These are phyloP conservation scores for Neurospora intermedia DNA, from an alignment of 495 filamentous ascomycete species.

Conservation along the genomic window DNA sequence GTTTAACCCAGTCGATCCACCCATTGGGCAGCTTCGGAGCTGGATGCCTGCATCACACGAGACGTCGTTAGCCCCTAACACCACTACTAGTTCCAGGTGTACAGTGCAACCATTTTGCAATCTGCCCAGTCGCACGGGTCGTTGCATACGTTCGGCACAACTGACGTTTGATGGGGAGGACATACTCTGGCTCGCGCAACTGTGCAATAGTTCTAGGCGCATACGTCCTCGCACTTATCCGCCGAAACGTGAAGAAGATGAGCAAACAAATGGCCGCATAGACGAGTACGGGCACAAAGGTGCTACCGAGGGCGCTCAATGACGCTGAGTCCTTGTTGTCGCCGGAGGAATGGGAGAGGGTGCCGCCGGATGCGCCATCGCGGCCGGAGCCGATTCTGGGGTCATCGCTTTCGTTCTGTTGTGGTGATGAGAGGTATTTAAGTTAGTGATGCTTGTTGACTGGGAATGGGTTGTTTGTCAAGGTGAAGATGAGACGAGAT, in stretches of 20 bases:
- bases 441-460: background rate
- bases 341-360: constrained; percentile 9
- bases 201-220: constrained; percentile 18
- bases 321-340: constrained; percentile 11
- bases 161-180: background rate
- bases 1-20: constrained; percentile 52
- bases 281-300: constrained; percentile 39
- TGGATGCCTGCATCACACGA: constrained; percentile 42
- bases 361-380: constrained; percentile 15
- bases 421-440: background rate
- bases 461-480: background rate
- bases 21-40: constrained; percentile 57
- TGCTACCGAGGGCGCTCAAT: constrained; percentile 33
- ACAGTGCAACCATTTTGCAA: background rate
- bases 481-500: background rate
- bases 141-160: background rate
- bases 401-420: constrained; percentile 18
- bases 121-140: background rate
- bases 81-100: background rate
- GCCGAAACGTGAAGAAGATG: constrained; percentile 20
- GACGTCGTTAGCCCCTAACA: background rate
- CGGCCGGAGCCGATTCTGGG: constrained; percentile 19
- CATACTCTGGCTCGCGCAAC: constrained; percentile 23
- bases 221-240: constrained; percentile 23
- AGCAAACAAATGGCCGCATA: constrained; percentile 23